Evolutionary conservation across 2,329 filamentous ascomycete genomes (phyloP), one percentile per base, ranked within the genome.

Genomic region (Sarocladium oryzae): DNA sequence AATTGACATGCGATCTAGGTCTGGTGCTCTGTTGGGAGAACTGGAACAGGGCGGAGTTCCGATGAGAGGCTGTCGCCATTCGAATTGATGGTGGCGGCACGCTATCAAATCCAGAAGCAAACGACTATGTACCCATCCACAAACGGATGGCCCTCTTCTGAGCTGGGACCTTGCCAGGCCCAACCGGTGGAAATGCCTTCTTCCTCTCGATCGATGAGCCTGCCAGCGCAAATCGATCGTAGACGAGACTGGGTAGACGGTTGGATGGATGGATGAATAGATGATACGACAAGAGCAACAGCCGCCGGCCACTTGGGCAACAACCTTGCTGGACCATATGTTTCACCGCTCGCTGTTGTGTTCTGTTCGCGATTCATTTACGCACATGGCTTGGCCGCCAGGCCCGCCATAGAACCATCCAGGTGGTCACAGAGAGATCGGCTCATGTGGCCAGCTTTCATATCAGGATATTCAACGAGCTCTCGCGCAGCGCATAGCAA

Each of bases 321-420:
- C 43, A 48, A 48, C 43, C 43, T 32, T 48, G 43, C 18, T 48
- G 43, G 43, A 32, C 9, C 24, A 48, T 4, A 21, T 48, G 43
- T 48, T 33, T 32, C 26, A 20, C 28, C 10, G 6, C 15, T 33
- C 43, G 16, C 4, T n/a, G 7, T 18, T 5, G 10, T 33, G 21
- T 26, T 18, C 20, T 20, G 13, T 33, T 26, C 43, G n/a, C 43
- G n/a, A 43, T 43, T 23, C 3, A n/a, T 28, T 8, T 20, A 23
- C 40, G 21, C 40, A 43, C 40, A 43, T 26, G 21, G 23, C 40
- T 28, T 23, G 10, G 9, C 6, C 21, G 4, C 4, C n/a, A 11
- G n/a, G 24, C 40, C 23, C 23, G n/a, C 7, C 21, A 15, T n/a
- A 8, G 10, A 23, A 23, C 23, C 40, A 43, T 43, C 21, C 21